Evolutionary conservation across 1,139 yeast genomes (phyloP).

Genomic region (Geotrichum histeridarum): DNA sequence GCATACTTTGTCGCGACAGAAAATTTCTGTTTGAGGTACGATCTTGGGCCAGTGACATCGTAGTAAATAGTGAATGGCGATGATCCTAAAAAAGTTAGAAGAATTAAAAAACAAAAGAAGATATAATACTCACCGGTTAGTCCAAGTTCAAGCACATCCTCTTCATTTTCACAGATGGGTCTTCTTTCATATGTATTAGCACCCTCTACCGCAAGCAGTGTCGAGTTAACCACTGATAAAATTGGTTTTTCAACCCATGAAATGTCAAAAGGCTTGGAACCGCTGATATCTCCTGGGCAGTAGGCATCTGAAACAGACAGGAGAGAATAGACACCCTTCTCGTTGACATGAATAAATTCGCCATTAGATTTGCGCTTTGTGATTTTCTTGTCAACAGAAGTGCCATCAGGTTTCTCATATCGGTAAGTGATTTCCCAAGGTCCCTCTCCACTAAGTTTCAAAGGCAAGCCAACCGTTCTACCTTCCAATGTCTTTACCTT

Average conservation of each 20-base stretch:
- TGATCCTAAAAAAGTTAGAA: conserved; percentile 30
- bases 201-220: conserved; percentile 25
- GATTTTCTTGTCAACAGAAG: conserved; percentile 1
- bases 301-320: conserved; percentile 57
- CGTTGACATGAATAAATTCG: conserved; percentile 41
- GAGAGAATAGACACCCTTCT: conserved; percentile 62
- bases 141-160: conserved; percentile 47
- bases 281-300: conserved; percentile 58
- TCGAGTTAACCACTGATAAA: conserved; percentile 38
- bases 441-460: conserved; percentile 50
- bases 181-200: conserved; percentile 34
- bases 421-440: conserved; percentile 46
- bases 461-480: conserved; percentile 51
- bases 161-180: conserved; percentile 47
- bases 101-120: background rate
- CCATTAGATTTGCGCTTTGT: conserved; percentile 26
- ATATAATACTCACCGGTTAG: conserved; percentile 44
- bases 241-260: conserved; percentile 52
- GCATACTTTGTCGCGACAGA: conserved; percentile 52
- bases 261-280: conserved; percentile 25
- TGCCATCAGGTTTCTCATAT: conserved; percentile 21
- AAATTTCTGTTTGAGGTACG: conserved; percentile 39
- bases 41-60: conserved; percentile 57
- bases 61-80: conserved; percentile 74
- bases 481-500: conserved; percentile 47